A percentile compares a stretch with the other conserved stretches of the same genome.
Evolutionary conservation across 495 filamentous ascomycete genomes (phyloP).

Genomic region (Parathielavia hyrcaniae): DNA sequence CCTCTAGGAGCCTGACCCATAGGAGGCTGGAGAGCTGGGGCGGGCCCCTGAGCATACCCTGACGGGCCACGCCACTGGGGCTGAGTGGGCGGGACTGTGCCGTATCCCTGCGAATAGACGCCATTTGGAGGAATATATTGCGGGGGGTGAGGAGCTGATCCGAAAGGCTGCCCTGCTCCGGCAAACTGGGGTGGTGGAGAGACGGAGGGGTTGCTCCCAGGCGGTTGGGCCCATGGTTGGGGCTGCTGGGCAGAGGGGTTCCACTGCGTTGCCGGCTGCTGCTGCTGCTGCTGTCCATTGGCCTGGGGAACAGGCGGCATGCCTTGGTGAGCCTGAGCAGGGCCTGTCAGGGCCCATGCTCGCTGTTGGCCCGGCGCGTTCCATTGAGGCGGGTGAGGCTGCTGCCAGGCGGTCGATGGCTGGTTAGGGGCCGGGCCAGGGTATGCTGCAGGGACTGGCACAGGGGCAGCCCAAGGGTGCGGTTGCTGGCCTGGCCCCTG

Average conservation of each 20-base stretch:
- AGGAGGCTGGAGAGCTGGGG: background rate
- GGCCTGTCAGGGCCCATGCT: background rate
- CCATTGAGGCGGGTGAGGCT: background rate
- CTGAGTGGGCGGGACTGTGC: background rate
- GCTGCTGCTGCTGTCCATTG: background rate
- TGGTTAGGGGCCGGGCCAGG: background rate
- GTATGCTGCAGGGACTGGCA: background rate
- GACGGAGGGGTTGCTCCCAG: background rate
- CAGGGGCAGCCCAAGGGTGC: background rate
- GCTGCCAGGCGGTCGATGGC: background rate
- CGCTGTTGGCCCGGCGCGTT: background rate
- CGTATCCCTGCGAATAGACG: background rate
- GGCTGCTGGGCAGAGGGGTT: background rate
- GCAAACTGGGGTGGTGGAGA: background rate
- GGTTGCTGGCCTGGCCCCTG: background rate
- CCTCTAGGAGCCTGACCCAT: too few species aligned
- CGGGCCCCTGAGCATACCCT: background rate
- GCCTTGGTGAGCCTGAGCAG: background rate
- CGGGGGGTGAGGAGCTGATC: background rate
- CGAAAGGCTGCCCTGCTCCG: background rate
- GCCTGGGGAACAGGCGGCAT: background rate
- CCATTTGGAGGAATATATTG: background rate
- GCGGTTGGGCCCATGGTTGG: background rate
- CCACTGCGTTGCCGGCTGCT: background rate
- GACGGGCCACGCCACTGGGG: background rate